phyloP scores from a whole-genome alignment of 2,329 filamentous ascomycete species.

The Monosporascus sp. region DNA sequence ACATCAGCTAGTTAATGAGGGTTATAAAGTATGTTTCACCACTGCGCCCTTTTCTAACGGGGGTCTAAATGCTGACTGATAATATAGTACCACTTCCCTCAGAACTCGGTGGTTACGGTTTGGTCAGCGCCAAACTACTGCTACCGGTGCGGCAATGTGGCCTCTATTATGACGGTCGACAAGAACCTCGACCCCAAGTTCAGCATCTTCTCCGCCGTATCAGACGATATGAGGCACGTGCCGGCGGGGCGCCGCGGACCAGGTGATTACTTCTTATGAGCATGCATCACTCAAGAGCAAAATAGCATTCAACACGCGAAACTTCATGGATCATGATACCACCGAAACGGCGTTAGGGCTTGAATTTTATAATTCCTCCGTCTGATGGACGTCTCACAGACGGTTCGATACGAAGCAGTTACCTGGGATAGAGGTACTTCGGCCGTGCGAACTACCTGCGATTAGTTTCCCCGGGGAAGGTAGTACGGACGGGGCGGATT shows the following conservation, averaged over 20 bases:
- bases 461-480: not conserved
- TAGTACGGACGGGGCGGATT: not conserved
- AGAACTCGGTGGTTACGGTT: slow-evolving; percentile 94
- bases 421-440: too few relatives aligned
- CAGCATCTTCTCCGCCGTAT: slow-evolving; percentile 86
- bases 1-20: slow-evolving; percentile 98
- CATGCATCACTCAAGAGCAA: slow-evolving; percentile 13
- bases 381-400: not conserved
- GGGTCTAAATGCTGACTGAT: slow-evolving; percentile 18
- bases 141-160: slow-evolving; percentile 92
- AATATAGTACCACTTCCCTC: slow-evolving; percentile 80
- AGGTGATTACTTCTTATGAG: slow-evolving; percentile 64
- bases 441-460: too few relatives aligned
- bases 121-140: slow-evolving; percentile 98
- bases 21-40: slow-evolving; percentile 78
- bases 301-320: slow-evolving; percentile 8
- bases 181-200: slow-evolving; percentile 85
- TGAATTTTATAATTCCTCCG: slow-evolving; percentile 1
- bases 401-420: too few relatives aligned
- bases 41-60: slow-evolving; percentile 54
- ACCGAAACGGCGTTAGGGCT: slow-evolving; percentile 5
- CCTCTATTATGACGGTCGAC: slow-evolving; percentile 90
- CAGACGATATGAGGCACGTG: slow-evolving; percentile 75
- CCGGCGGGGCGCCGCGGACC: slow-evolving; percentile 64
- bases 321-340: slow-evolving; percentile 22